Percentiles rank a stretch among this genome's conserved stretches.
Evolutionary conservation across 1,139 yeast genomes (phyloP).

Genomic region (Debaryomyces subglobosus): DNA sequence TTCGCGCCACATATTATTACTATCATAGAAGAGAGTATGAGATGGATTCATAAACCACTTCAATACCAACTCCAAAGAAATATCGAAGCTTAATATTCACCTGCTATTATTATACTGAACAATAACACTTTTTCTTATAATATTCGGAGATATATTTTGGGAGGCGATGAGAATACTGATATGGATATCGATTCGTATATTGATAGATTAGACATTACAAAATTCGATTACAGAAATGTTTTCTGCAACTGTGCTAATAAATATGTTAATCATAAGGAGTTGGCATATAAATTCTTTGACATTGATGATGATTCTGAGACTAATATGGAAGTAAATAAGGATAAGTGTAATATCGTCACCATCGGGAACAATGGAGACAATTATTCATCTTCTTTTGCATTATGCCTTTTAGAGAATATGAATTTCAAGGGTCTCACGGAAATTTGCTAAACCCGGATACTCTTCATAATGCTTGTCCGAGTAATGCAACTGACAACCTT

Average conservation of each 20-base stretch:
- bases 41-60: too few relatives aligned
- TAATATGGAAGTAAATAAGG: background rate
- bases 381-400: constrained; percentile 4
- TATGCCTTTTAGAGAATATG: constrained; percentile 7
- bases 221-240: background rate
- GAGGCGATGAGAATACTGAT: background rate
- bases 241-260: too few relatives aligned
- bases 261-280: too few relatives aligned
- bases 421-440: background rate
- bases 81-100: too few relatives aligned
- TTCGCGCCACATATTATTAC: too few relatives aligned
- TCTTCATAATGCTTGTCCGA: background rate
- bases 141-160: constrained; percentile 1
- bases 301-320: too few relatives aligned
- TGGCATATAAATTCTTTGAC: too few relatives aligned
- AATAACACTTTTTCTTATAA: background rate
- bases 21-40: too few relatives aligned
- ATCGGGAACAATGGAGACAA: constrained; percentile 1
- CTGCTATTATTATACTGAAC: too few relatives aligned
- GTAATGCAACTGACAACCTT: background rate
- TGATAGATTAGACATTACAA: background rate
- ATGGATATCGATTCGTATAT: background rate
- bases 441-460: constrained; percentile 1
- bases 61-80: too few relatives aligned
- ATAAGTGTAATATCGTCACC: background rate